Evolutionary conservation across 306 rosid species (phyloP).

Genomic region (Glycine latifolia): DNA sequence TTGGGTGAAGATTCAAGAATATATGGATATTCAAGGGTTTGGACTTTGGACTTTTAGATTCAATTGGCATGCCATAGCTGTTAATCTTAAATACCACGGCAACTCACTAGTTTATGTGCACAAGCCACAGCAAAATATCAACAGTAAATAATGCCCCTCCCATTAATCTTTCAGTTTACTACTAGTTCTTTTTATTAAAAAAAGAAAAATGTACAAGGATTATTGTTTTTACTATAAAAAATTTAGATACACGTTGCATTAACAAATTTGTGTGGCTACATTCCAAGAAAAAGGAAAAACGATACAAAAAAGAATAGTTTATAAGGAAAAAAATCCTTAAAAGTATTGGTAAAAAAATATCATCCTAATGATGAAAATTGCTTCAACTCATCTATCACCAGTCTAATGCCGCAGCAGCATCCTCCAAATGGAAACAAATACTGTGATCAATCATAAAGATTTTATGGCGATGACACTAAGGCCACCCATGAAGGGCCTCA

Average conservation of each 20-base stretch:
- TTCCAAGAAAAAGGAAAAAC: background rate
- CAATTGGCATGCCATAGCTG: background rate
- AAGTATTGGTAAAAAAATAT: conserved; percentile 8
- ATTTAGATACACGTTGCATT: background rate
- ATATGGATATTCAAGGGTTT: background rate
- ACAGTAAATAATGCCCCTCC: background rate
- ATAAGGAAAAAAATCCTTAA: background rate
- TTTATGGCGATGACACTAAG: conserved; percentile 61
- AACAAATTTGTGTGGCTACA: too few relatives aligned
- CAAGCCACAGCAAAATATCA: background rate
- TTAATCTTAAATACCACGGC: too few relatives aligned
- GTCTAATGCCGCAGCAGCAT: conserved; percentile 47
- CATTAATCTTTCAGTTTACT: background rate
- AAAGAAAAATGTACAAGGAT: background rate
- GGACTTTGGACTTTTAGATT: too few relatives aligned
- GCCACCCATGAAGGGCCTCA: conserved; percentile 90
- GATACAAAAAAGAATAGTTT: conserved; percentile 5
- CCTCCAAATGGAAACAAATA: conserved; percentile 12
- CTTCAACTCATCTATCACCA: conserved; percentile 44
- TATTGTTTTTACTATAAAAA: background rate
- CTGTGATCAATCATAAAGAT: conserved; percentile 38
- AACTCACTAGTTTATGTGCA: too few relatives aligned
- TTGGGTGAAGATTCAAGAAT: too few relatives aligned
- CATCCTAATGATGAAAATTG: conserved; percentile 18
- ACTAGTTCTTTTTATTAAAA: background rate